These are phyloP conservation scores for Aspergillus brasiliensis DNA, from an alignment of 2,329 filamentous ascomycete genomes.

Conservation along the genomic window DNA sequence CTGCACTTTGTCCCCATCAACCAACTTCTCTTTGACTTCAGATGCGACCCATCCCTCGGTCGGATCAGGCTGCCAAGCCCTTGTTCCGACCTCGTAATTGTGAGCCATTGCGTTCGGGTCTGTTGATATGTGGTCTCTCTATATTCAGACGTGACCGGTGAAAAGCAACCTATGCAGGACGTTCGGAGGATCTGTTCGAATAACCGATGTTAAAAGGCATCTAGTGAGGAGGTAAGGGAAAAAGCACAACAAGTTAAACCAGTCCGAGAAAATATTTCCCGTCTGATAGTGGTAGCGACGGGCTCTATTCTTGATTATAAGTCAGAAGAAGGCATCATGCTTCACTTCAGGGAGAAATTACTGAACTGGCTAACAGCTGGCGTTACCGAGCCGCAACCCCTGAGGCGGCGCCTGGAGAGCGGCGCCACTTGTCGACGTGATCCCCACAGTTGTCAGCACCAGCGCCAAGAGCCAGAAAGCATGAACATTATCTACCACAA, in stretches of 20 bases:
- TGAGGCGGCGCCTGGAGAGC: slow-evolving; percentile 28
- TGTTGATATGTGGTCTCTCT: neutral
- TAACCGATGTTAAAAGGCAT: slow-evolving; percentile 23
- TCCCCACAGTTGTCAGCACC: slow-evolving; percentile 20
- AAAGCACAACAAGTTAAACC: slow-evolving; percentile 13
- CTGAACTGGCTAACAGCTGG: slow-evolving; percentile 31
- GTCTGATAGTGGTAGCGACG: slow-evolving; percentile 10
- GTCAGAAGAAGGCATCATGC: slow-evolving; percentile 17
- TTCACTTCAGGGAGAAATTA: slow-evolving; percentile 21
- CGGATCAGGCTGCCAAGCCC: slow-evolving; percentile 96
- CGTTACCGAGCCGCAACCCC: slow-evolving; percentile 35
- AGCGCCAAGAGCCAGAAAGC: slow-evolving; percentile 20
- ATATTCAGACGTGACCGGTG: slow-evolving; percentile 12
- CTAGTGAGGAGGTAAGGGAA: slow-evolving; percentile 25
- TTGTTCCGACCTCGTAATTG: slow-evolving; percentile 92
- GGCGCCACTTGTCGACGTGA: slow-evolving; percentile 26
- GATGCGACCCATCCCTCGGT: slow-evolving; percentile 97
- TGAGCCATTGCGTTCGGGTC: slow-evolving; percentile 65
- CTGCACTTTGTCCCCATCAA: slow-evolving; percentile 82
- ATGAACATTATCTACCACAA: neutral
- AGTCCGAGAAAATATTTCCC: slow-evolving; percentile 9
- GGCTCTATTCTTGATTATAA: slow-evolving; percentile 1
- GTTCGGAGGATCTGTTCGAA: slow-evolving; percentile 7
- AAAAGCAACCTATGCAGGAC: slow-evolving; percentile 22
- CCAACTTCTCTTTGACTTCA: slow-evolving; percentile 82